Conservation (phyloP, 306 rosid genomes). For the Calophaca sinica region DNA sequence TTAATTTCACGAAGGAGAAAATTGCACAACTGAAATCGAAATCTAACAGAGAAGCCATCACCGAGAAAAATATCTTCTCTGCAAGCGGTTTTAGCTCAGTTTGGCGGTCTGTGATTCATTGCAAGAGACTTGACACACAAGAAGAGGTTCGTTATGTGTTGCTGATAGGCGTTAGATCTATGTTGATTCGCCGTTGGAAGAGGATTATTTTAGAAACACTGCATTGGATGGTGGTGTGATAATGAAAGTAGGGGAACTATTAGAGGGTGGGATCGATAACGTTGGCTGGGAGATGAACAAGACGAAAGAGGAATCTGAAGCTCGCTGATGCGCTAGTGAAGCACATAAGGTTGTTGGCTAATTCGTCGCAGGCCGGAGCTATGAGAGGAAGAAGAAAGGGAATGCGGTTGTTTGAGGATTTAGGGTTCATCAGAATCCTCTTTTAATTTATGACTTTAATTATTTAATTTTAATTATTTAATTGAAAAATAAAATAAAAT, state of each 20-base stretch:
- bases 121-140: conserved; percentile 13
- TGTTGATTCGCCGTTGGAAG: conserved; percentile 45
- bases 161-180: conserved; percentile 11
- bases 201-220: conserved; percentile 49
- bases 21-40: conserved; percentile 48
- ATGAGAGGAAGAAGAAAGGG: too few species aligned
- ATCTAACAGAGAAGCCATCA: conserved; percentile 46
- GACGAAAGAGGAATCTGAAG: too few species aligned
- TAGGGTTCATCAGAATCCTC: too few species aligned
- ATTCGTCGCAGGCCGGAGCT: too few species aligned
- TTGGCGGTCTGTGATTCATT: conserved; percentile 48
- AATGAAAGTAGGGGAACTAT: conserved; percentile 47
- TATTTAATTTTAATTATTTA: too few species aligned
- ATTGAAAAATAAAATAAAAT: too few species aligned
- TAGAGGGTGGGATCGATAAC: conserved; percentile 42
- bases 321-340: too few species aligned
- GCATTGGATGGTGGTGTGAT: background rate
- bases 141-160: conserved; percentile 16
- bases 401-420: too few species aligned
- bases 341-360: too few species aligned
- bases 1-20: conserved; percentile 37
- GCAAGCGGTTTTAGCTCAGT: conserved; percentile 54
- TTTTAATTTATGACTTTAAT: too few species aligned
- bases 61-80: conserved; percentile 55
- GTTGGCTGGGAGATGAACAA: conserved; percentile 53